phyloP scores from a whole-genome alignment of 2,329 filamentous ascomycete species.

The Penicillium sp. region DNA sequence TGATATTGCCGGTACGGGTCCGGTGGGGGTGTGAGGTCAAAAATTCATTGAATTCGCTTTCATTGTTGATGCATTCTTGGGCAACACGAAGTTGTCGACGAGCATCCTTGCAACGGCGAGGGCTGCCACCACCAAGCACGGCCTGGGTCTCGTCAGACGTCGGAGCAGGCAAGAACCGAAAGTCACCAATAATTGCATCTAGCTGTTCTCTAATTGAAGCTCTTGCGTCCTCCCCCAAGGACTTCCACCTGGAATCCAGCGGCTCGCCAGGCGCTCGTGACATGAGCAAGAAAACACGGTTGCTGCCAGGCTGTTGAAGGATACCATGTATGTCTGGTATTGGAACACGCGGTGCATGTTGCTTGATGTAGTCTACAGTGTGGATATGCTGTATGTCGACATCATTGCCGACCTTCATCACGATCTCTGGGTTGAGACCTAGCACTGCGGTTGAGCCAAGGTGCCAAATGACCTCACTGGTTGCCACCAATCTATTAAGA shows the following conservation, averaged over 20 bases:
- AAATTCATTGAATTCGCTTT: conserved; percentile 16
- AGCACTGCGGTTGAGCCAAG: conserved; percentile 11
- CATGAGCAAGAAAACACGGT: conserved; percentile 16
- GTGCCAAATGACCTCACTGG: conserved; percentile 12
- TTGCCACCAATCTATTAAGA: conserved; percentile 9
- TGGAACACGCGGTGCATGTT: conserved; percentile 9
- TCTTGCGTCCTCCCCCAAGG: conserved; percentile 9
- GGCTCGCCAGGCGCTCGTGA: conserved; percentile 12
- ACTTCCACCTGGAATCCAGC: conserved; percentile 14
- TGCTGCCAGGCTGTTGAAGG: conserved; percentile 7
- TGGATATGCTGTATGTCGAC: conserved; percentile 10
- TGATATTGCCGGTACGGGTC: conserved; percentile 4
- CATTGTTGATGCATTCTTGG: conserved; percentile 10
- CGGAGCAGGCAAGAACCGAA: conserved; percentile 13
- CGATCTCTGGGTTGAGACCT: conserved; percentile 7
- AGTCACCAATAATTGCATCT: conserved; percentile 11
- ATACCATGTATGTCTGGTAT: conserved; percentile 15
- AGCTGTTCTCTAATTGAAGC: conserved; percentile 15
- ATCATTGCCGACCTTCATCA: conserved; percentile 3
- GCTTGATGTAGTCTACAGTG: conserved; percentile 16
- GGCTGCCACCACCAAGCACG: conserved; percentile 15
- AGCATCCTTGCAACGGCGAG: conserved; percentile 18
- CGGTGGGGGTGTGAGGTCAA: conserved; percentile 9
- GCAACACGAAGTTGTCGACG: conserved; percentile 15
- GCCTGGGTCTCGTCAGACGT: conserved; percentile 11